A percentile compares a stretch with the other conserved stretches of the same genome.
These are phyloP conservation scores for Mycena epipterygia DNA, from an alignment of 768 basidiomycete genomes.

Conservation along the genomic window DNA sequence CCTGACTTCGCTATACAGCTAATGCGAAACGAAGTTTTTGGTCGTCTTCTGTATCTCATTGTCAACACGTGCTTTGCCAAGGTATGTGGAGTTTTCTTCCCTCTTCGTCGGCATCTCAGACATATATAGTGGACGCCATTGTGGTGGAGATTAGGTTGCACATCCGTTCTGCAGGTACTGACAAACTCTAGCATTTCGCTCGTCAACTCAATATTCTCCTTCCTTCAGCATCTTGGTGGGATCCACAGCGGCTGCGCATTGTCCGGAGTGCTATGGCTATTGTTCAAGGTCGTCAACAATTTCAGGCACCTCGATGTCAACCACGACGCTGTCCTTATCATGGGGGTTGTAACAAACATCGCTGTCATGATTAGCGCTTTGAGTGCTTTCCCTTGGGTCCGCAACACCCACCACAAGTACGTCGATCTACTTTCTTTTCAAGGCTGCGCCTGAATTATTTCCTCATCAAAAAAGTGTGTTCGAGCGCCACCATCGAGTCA, in stretches of 20 bases:
- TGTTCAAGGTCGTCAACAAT: constrained; percentile 71
- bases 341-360: constrained; percentile 72
- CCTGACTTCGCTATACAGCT: constrained; percentile 19
- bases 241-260: constrained; percentile 84
- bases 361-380: constrained; percentile 69
- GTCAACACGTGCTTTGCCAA: constrained; percentile 81
- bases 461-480: constrained; percentile 72
- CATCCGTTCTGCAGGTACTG: constrained; percentile 75
- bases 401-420: constrained; percentile 87
- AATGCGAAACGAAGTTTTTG: constrained; percentile 85
- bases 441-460: constrained; percentile 12
- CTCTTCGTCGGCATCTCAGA: constrained; percentile 27
- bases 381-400: constrained; percentile 84
- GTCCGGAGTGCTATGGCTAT: constrained; percentile 78
- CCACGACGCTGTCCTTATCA: constrained; percentile 68
- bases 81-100: constrained; percentile 48
- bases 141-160: constrained; percentile 79
- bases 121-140: constrained; percentile 75
- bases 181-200: background rate
- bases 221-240: constrained; percentile 77
- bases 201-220: constrained; percentile 30
- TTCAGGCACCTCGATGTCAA: constrained; percentile 63
- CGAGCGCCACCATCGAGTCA: constrained; percentile 77
- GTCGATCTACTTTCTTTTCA: constrained; percentile 34
- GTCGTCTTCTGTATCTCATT: constrained; percentile 73